phyloP scores from a whole-genome alignment of 257 asterid genomes.

The Nicotiana attenuata region DNA sequence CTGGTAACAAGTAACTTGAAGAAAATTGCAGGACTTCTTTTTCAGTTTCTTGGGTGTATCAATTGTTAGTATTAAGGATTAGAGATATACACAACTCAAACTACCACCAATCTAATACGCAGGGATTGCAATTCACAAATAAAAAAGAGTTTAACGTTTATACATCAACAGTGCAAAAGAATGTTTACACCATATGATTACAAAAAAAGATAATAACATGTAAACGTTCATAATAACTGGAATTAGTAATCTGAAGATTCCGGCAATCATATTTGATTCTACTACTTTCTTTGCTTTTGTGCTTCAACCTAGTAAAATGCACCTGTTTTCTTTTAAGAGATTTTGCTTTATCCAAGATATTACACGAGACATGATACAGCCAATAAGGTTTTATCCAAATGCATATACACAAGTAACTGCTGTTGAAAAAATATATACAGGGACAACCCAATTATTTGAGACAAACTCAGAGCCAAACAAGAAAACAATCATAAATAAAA shows the following conservation, averaged over 20 bases:
- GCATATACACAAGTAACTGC: background rate
- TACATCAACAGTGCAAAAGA: background rate
- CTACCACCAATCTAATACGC: background rate
- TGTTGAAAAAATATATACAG: background rate
- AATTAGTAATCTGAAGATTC: background rate
- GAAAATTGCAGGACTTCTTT: too few relatives aligned
- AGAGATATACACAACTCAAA: too few relatives aligned
- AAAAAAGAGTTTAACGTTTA: background rate
- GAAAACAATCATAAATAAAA: background rate
- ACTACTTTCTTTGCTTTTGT: background rate
- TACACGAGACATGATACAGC: background rate
- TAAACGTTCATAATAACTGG: background rate
- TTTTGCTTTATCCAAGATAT: background rate
- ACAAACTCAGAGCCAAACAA: background rate
- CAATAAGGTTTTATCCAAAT: background rate
- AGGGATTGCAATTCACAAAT: background rate
- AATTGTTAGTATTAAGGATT: too few relatives aligned
- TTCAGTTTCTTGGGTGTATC: too few relatives aligned
- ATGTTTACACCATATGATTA: background rate
- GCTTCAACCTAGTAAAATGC: background rate
- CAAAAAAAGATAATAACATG: background rate
- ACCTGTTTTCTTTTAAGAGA: background rate
- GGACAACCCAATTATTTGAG: background rate
- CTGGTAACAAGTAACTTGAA: too few relatives aligned
- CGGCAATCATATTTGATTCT: background rate